Percentiles rank a stretch among this genome's conserved stretches.
Conservation (phyloP, 2,329 filamentous ascomycete species). For the Capronia americana region DNA sequence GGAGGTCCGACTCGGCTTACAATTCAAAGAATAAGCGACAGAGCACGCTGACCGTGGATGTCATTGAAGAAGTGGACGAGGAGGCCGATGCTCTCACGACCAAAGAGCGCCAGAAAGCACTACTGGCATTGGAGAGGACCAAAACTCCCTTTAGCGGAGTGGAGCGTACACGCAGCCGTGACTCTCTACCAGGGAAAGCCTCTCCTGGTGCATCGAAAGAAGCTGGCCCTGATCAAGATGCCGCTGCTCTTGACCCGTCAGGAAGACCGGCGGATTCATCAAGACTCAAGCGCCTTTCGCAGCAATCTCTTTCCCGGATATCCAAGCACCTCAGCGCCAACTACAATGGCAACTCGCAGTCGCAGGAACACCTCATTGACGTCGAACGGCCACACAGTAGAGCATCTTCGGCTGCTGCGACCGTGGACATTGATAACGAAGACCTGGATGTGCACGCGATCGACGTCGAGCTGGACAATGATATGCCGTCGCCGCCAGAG, state of each 20-base stretch:
- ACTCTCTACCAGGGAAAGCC: neutral
- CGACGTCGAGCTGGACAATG: conserved; percentile 42
- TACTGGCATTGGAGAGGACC: conserved; percentile 88
- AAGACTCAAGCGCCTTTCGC: conserved; percentile 28
- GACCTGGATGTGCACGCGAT: conserved; percentile 27
- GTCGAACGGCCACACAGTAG: conserved; percentile 30
- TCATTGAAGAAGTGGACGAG: conserved; percentile 38
- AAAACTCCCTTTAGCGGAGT: neutral
- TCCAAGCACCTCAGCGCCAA: conserved; percentile 27
- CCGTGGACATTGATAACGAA: conserved; percentile 38
- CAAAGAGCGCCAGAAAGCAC: conserved; percentile 78
- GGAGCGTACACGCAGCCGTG: conserved; percentile 16
- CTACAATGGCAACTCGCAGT: conserved; percentile 27
- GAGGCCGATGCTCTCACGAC: conserved; percentile 47
- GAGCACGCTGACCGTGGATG: conserved; percentile 36
- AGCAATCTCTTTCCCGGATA: conserved; percentile 28
- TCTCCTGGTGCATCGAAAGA: conserved; percentile 2
- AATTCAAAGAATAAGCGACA: conserved; percentile 34
- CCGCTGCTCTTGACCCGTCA: neutral
- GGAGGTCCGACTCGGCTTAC: conserved; percentile 13
- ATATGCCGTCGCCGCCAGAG: conserved; percentile 39
- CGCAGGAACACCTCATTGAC: conserved; percentile 36
- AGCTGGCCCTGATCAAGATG: neutral
- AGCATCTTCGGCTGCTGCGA: conserved; percentile 39
- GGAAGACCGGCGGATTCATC: conserved; percentile 5